Evolutionary conservation across 495 filamentous ascomycete genomes (phyloP).

Genomic region (Penicillium fimorum): DNA sequence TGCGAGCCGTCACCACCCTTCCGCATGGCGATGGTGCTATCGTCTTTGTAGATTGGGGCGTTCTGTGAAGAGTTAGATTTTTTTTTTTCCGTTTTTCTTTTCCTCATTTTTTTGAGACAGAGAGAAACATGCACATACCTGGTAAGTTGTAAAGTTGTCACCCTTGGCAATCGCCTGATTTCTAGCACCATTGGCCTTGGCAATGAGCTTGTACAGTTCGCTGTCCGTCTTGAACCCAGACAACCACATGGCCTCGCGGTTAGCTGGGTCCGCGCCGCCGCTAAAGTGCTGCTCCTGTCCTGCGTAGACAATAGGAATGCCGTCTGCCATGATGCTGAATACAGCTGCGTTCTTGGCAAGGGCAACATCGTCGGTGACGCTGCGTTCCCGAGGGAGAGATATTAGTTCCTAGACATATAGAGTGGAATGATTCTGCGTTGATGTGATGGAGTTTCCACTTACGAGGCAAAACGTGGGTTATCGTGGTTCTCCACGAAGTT

Average conservation of each 20-base stretch:
- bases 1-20: slow-evolving; percentile 58
- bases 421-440: neutral
- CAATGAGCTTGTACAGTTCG: slow-evolving; percentile 63
- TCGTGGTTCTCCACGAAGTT: slow-evolving; percentile 84
- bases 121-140: slow-evolving; percentile 19
- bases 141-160: slow-evolving; percentile 48
- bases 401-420: neutral
- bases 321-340: slow-evolving; percentile 69
- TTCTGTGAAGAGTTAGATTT: slow-evolving; percentile 37
- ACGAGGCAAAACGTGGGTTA: slow-evolving; percentile 62
- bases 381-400: slow-evolving; percentile 17
- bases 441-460: slow-evolving; percentile 7
- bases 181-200: slow-evolving; percentile 58
- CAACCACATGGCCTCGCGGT: slow-evolving; percentile 76
- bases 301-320: slow-evolving; percentile 63
- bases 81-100: neutral
- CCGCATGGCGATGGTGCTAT: slow-evolving; percentile 58
- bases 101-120: neutral
- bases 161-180: slow-evolving; percentile 52
- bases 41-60: slow-evolving; percentile 55
- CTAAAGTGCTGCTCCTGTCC: slow-evolving; percentile 76
- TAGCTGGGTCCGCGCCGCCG: slow-evolving; percentile 61
- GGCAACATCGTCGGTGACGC: slow-evolving; percentile 48
- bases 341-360: slow-evolving; percentile 68
- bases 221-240: slow-evolving; percentile 58